These are phyloP conservation scores for Aureobasidium sp. DNA, from an alignment of 2,329 filamentous ascomycete species.

Conservation along the genomic window DNA sequence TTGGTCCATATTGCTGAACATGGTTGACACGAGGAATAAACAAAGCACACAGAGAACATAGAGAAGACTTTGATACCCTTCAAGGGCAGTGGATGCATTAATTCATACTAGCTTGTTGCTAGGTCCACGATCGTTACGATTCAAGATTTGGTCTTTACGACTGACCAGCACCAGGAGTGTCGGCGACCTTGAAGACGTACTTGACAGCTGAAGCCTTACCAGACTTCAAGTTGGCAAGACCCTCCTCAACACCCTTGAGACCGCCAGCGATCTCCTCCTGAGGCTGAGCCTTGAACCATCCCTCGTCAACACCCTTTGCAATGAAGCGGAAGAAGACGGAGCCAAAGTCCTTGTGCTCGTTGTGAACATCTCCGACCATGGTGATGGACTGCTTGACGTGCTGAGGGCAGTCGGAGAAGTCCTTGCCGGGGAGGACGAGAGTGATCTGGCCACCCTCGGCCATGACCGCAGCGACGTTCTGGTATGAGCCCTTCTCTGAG, in stretches of 20 bases:
- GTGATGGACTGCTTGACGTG: slow-evolving; percentile 32
- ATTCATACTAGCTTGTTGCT: not conserved
- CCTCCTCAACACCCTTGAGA: slow-evolving; percentile 21
- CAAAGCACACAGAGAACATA: not conserved
- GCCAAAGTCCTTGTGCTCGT: slow-evolving; percentile 27
- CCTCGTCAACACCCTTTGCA: slow-evolving; percentile 25
- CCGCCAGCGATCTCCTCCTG: slow-evolving; percentile 25
- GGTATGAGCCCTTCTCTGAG: slow-evolving; percentile 39
- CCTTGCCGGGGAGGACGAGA: slow-evolving; percentile 31
- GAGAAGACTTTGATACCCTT: too few relatives aligned
- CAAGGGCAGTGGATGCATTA: not conserved
- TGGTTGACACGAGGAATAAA: not conserved
- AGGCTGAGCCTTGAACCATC: slow-evolving; percentile 29
- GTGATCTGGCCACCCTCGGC: slow-evolving; percentile 31
- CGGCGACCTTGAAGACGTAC: slow-evolving; percentile 24
- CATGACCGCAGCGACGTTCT: slow-evolving; percentile 39
- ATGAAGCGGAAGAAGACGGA: slow-evolving; percentile 26
- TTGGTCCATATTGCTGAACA: not conserved
- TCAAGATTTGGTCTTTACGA: not conserved
- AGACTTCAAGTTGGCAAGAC: slow-evolving; percentile 22
- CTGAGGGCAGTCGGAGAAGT: slow-evolving; percentile 35
- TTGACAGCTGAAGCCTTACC: slow-evolving; percentile 26
- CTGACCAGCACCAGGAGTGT: slow-evolving; percentile 19
- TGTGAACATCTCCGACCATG: slow-evolving; percentile 25
- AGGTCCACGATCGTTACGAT: not conserved